phyloP scores from a whole-genome alignment of 2,329 filamentous ascomycete species.

The Penicillium sp. region DNA sequence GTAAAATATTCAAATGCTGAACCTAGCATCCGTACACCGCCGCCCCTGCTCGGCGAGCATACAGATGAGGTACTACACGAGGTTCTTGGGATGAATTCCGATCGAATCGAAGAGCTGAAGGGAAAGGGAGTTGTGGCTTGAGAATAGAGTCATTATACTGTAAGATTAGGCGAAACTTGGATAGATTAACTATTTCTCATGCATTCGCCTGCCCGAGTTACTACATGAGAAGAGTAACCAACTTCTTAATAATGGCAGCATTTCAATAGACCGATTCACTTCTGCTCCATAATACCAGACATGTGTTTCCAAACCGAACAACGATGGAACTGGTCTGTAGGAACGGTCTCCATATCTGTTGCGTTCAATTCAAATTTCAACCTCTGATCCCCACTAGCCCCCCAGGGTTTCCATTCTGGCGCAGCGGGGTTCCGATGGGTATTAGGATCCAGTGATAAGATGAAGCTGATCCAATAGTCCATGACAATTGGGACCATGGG shows the following conservation, averaged over 20 bases:
- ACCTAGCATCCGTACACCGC: conserved; percentile 74
- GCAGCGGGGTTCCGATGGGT: conserved; percentile 14
- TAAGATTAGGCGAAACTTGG: too few species aligned
- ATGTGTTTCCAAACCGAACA: conserved; percentile 23
- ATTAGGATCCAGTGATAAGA: conserved; percentile 27
- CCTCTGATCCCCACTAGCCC: conserved; percentile 13
- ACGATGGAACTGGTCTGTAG: conserved; percentile 13
- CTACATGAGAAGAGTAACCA: too few species aligned
- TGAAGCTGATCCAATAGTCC: conserved; percentile 32
- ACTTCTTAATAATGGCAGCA: too few species aligned
- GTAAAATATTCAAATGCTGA: conserved; percentile 87
- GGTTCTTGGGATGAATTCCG: not conserved
- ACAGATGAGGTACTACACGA: conserved; percentile 62
- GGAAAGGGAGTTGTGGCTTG: not conserved
- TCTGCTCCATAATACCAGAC: conserved; percentile 19
- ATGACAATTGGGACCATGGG: conserved; percentile 28
- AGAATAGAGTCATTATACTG: not conserved
- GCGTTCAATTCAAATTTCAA: conserved; percentile 24
- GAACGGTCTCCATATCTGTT: conserved; percentile 25
- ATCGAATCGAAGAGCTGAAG: not conserved
- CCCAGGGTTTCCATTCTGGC: conserved; percentile 24
- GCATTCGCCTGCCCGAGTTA: too few species aligned
- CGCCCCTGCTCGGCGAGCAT: conserved; percentile 86
- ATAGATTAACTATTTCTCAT: too few species aligned
- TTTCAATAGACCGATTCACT: not conserved